Base-by-base conservation (phyloP, 2,329 filamentous ascomycete species). In the Fusarium haematococcum region DNA sequence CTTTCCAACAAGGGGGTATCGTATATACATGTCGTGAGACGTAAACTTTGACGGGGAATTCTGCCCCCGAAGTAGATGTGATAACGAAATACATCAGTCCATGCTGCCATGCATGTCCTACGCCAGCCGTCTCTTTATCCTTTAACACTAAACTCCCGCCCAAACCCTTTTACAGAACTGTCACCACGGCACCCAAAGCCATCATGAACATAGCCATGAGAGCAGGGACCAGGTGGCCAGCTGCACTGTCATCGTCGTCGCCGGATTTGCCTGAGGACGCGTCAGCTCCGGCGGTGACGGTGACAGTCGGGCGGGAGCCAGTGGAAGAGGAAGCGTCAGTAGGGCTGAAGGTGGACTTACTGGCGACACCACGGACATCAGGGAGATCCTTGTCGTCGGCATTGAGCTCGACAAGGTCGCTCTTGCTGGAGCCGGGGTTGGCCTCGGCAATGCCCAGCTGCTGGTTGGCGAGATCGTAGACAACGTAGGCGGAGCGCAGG, bases 401-500 rank as follows among this genome's bases (percentile, higher is more conserved):
- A 27, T 79, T 79, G 69, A 91, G 84, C 76, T 87, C 85, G 43
- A 89, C 77, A 23, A 90, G 76, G 67, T 84, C 83, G 56, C 81
- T 84, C 25, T 80, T 77, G 33, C 83, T 85, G 69, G 82, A 81
- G 77, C 88, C 86, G 63, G 88, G 78, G 72, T 88, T 88, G 58
- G 89, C 84, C 81, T 88, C 88, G 14, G 88, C 88, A 6, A 90
- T 77, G 67, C 82, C 87, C 63, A 91, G 82, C 80, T 88, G 81
- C 75, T 86, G 77, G 79, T 88, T 85, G 63, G 81, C 82, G 48
- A 89, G 78, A 75, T 90, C 88, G 78, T 89, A 90, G 63, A 89
- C 88, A 60, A 89, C 86, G 77, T 90, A 90, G 25, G 87, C 88
- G 13, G 87, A 89, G 35, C 89, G 85, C 72, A 91, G 71, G 78